These are phyloP conservation scores for Cladophialophora yegresii DNA, from an alignment of 2,329 filamentous ascomycete species.

Conservation along the genomic window DNA sequence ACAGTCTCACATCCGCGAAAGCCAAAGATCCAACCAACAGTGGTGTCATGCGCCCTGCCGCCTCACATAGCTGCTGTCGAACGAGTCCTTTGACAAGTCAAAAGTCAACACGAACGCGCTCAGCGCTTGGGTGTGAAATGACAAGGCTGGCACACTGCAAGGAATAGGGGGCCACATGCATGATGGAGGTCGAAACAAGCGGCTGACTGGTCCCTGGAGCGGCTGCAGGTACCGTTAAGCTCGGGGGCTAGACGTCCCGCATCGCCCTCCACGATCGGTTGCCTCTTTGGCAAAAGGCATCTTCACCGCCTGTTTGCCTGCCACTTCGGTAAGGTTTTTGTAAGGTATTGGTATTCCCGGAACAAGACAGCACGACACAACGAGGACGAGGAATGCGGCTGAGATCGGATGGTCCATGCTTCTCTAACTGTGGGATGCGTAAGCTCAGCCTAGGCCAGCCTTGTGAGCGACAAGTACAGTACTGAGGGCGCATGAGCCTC, in stretches of 20 bases:
- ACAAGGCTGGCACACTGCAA: conserved; percentile 17
- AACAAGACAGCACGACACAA: background rate
- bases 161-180: conserved; percentile 9
- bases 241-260: background rate
- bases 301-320: conserved; percentile 25
- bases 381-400: conserved; percentile 1
- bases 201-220: conserved; percentile 17
- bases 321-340: conserved; percentile 7
- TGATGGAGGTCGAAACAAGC: conserved; percentile 24
- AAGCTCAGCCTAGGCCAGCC: background rate
- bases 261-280: conserved; percentile 5
- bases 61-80: conserved; percentile 16
- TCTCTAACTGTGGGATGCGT: background rate
- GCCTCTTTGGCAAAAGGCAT: conserved; percentile 15
- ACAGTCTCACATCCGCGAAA: conserved; percentile 20
- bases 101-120: conserved; percentile 12
- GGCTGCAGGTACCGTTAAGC: conserved; percentile 27
- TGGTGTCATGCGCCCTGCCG: conserved; percentile 6
- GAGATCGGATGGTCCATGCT: background rate
- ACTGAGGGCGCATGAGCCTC: too few species aligned
- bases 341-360: conserved; percentile 24
- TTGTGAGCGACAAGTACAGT: background rate
- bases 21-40: conserved; percentile 9
- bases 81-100: conserved; percentile 1
- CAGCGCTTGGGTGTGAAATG: background rate